Base-by-base conservation (phyloP, 257 asterid genomes). In the Fraxinus pennsylvanica region DNA sequence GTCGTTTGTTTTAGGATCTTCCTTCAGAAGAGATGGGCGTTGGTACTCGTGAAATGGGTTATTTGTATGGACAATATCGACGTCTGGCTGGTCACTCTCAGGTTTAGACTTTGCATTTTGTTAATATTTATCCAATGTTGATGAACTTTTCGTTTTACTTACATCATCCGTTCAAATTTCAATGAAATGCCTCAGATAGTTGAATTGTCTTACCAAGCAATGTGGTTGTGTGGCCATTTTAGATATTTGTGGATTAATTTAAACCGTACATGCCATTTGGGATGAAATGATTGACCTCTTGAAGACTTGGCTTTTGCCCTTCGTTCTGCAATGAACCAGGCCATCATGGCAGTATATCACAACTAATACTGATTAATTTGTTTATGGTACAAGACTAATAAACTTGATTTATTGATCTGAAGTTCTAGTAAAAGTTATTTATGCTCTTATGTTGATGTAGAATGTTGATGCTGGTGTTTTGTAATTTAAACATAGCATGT, bases 21-120 rank as follows among this genome's bases (percentile, higher is more conserved):
- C 99, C 99, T 83, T 93, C 97, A 8, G 99, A 95, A 85, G 99
- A 94, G 84, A 89, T 93, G 92, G 99, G 99, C 13, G 99, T 95
- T 74, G 97, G 98, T 54, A 87, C 97, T 66, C 98, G 97, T 69
- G 99, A 95, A 84, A 95, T 95, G 98, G 99, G 99, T 79, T 95
- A 90, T 84, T 85, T 95, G 74, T 92, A 90, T 78, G 99, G 99
- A 63, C 99, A 95, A 76, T 95, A 95, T 86, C 86, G 99, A 68
- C 98, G 98, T 68, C 86, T 95, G 76, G 89, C 92, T 52, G 99
- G 99, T 80, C 93, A 95, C 84, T 93, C 98, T 79, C 99, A 95
- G 99, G 99, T 93, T 73, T 80, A 74, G 80, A 73, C 77, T 50
- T 73, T 71, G 29, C 63, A 13, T 9, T 74, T 79, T 70, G 25